These are phyloP conservation scores for Hygrophorus russula DNA, from an alignment of 768 basidiomycete genomes.

Conservation along the genomic window DNA sequence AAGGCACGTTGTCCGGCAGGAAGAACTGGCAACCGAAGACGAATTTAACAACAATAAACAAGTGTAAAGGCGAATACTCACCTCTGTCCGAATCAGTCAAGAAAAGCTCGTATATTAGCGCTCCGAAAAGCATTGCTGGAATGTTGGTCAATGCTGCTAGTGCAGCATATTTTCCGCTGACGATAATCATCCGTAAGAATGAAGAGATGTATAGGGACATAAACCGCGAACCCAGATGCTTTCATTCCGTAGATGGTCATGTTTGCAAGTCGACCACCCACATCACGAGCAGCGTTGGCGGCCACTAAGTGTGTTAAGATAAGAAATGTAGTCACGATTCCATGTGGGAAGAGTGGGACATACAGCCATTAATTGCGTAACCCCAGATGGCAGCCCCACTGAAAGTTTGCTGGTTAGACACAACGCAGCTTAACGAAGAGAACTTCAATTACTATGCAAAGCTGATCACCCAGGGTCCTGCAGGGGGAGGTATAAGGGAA, in stretches of 20 bases:
- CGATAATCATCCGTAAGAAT: conserved; percentile 19
- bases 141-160: conserved; percentile 57
- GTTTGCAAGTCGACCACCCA: conserved; percentile 52
- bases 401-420: background rate
- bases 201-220: background rate
- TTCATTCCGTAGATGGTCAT: conserved; percentile 48
- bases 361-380: conserved; percentile 39
- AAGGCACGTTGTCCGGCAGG: too few species aligned
- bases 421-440: background rate
- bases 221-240: conserved; percentile 17
- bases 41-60: background rate
- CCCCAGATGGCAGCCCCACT: conserved; percentile 55
- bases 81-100: conserved; percentile 49
- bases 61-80: conserved; percentile 15
- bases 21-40: too few species aligned
- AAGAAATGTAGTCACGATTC: background rate
- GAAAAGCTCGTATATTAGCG: conserved; percentile 43
- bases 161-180: conserved; percentile 47
- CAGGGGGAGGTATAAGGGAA: conserved; percentile 39
- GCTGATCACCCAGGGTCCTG: conserved; percentile 40
- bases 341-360: conserved; percentile 9
- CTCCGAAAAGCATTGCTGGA: conserved; percentile 47
- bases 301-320: conserved; percentile 26
- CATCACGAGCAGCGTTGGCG: conserved; percentile 57
- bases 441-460: conserved; percentile 41